Evolutionary conservation across 192 early-diverging fungal genomes (phyloP), one percentile per base, ranked within the genome.

Genomic region (Backusella circina): DNA sequence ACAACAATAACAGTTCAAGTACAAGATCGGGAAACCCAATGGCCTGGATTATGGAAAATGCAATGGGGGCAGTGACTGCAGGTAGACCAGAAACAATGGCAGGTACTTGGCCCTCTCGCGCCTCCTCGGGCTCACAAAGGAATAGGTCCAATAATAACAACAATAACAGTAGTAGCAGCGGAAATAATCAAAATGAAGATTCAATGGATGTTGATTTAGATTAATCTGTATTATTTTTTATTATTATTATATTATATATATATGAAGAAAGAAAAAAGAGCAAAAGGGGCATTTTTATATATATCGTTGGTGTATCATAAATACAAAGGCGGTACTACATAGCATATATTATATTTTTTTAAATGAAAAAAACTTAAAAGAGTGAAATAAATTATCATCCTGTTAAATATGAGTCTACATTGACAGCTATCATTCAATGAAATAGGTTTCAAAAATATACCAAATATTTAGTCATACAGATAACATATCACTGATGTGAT

Each of bases 131-230:
- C 9, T 13, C 54, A 26, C 54, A 28, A 61, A 61, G 54, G 26
- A 12, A 61, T 61, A 61, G 54, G 10, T 13, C 54, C 26, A 28
- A 10, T 3, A 61, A 61, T n/a, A 61, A 28, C 4, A 61, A 61
- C 54, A 61, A 28, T 8, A 28, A 10, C 10, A 51, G 18, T 9
- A 9, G 6, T 21, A 4, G 3, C 54, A 61, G 54, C 12, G 54
- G 28, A 72, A 32, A 57, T 9, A 47, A 72, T 28, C 33, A 70
- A 32, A 28, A 70, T 70, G n/a, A 70, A 21, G 33, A 33, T 70
- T 26, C 69, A 18, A 71, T 70, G 68, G 68, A 70, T 30, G 5
- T 70, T 28, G 68, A 70, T 26, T 70, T 70, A 41, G 68, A 70
- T 70, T 70, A 70, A 23, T 70, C 38, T 28, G 54, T 61, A 61